phyloP scores from a whole-genome alignment of 805 yeast species.

The Phaffomyces thermotolerans region DNA sequence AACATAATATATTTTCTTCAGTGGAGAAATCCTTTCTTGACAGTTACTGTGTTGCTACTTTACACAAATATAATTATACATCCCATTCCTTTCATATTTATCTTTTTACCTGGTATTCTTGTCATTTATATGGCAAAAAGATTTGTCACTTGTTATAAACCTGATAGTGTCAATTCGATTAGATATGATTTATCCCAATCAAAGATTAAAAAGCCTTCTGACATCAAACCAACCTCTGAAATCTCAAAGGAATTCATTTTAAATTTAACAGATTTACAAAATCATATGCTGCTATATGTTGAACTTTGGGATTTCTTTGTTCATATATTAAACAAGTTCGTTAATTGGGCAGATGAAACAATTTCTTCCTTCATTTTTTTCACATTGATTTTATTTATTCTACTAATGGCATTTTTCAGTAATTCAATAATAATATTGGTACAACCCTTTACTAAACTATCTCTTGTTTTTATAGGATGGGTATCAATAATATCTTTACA shows the following conservation, averaged over 20 bases:
- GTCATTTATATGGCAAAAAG: slow-evolving; percentile 61
- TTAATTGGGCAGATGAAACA: slow-evolving; percentile 57
- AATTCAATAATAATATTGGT: slow-evolving; percentile 23
- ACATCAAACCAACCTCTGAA: slow-evolving; percentile 61
- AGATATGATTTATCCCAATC: not conserved
- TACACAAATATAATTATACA: slow-evolving; percentile 48
- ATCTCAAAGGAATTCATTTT: slow-evolving; percentile 69
- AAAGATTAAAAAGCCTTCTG: not conserved
- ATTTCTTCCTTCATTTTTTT: slow-evolving; percentile 48
- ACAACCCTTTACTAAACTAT: slow-evolving; percentile 29
- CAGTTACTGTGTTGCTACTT: slow-evolving; percentile 48
- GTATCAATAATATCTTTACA: slow-evolving; percentile 34
- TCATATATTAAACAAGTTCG: slow-evolving; percentile 44
- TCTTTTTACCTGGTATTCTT: slow-evolving; percentile 48
- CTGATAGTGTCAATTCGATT: slow-evolving; percentile 31
- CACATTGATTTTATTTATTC: slow-evolving; percentile 25
- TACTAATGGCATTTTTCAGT: slow-evolving; percentile 25
- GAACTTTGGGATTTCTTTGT: slow-evolving; percentile 50
- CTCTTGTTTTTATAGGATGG: slow-evolving; percentile 45
- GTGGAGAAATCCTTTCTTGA: slow-evolving; percentile 60
- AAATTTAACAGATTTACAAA: slow-evolving; percentile 79
- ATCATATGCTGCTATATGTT: slow-evolving; percentile 64
- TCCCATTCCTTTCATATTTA: slow-evolving; percentile 43
- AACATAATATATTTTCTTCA: slow-evolving; percentile 43
- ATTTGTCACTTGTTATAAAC: slow-evolving; percentile 54